phyloP scores from a whole-genome alignment of 495 filamentous ascomycete species.

The Aspergillus nanangensis region DNA sequence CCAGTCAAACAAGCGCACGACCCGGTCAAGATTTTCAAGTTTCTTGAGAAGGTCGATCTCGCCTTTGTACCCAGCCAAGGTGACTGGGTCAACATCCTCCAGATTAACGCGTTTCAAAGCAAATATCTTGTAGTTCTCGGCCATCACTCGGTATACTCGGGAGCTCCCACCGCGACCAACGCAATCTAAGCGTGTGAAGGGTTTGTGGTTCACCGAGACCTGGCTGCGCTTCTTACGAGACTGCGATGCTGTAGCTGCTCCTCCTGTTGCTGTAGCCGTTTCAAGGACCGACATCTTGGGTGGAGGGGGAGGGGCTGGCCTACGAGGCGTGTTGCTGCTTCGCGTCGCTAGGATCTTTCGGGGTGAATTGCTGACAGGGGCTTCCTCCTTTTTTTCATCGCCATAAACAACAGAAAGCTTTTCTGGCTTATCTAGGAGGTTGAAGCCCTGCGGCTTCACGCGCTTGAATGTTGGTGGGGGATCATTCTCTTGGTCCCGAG shows the following conservation, averaged over 20 bases:
- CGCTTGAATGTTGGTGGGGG: conserved; percentile 71
- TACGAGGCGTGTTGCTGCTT: conserved; percentile 78
- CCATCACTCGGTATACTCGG: conserved; percentile 94
- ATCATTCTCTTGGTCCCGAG: conserved; percentile 77
- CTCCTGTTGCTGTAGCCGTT: conserved; percentile 80
- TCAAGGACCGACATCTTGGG: conserved; percentile 96
- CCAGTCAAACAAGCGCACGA: conserved; percentile 86
- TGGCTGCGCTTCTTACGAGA: conserved; percentile 70
- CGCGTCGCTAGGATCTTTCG: conserved; percentile 66
- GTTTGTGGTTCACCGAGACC: conserved; percentile 84
- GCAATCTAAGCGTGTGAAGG: conserved; percentile 81
- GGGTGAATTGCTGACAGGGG: conserved; percentile 49
- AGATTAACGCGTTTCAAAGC: conserved; percentile 90
- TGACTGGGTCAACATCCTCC: conserved; percentile 79
- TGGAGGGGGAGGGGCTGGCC: conserved; percentile 77
- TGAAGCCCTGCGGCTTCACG: conserved; percentile 54
- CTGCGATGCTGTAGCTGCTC: conserved; percentile 66
- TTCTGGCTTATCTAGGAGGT: conserved; percentile 54
- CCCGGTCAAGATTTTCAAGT: conserved; percentile 77
- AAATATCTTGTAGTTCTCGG: conserved; percentile 91
- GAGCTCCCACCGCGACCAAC: conserved; percentile 90
- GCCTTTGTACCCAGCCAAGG: conserved; percentile 87
- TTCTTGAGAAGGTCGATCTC: conserved; percentile 91
- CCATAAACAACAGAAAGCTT: conserved; percentile 49
- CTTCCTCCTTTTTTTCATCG: conserved; percentile 44